Evolutionary conservation across 1,284 basidiomycete genomes (phyloP), one percentile per base, ranked within the genome.

Genomic region (Thecaphora thlaspeos): DNA sequence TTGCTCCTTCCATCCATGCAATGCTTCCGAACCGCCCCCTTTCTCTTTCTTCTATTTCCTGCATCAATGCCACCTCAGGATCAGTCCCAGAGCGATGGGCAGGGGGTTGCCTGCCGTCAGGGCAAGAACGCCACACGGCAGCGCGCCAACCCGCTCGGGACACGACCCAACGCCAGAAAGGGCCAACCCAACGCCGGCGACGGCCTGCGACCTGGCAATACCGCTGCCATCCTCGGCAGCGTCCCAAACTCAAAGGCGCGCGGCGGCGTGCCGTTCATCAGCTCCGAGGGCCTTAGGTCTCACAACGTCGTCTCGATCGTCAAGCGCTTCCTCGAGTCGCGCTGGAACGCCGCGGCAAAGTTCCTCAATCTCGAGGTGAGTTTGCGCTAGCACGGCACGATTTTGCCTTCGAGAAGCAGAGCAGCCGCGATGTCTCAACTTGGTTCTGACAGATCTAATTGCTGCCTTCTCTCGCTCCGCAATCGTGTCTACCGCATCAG

Each of bases 291-390:
- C 51, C 58, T 58, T 21, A 65, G 61, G 37, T 61, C 62, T 3
- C 57, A 65, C 26, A 65, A 65, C 23, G 62, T 65, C 10, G 51
- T 71, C 18, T 58, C 56, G 3, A 50, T 67, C 24, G 48, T 74
- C 51, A 66, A 59, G 46, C 57, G 59, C 28, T 74, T 73, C 66
- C 51, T 74, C 46, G 51, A 53, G 34, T 62, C 62, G 24, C 48
- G 72, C 9, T 74, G 70, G 70, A 67, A 69, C 34, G 49, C 52
- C 1, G 48, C 57, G 28, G 77, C 81, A 3, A 83, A 82, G 61
- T 89, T 87, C 75, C 81, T 91, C 45, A 89, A 91, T 73, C 84
- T 91, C 46, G 88, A 76, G 44, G 58, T 71, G 51, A 42, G 47
- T 54, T n/a, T n/a, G n/a, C n/a, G n/a, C n/a, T n/a, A n/a, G n/a